Evolutionary conservation across 2,329 filamentous ascomycete genomes (phyloP).

Genomic region (Chaetomium strumarium): DNA sequence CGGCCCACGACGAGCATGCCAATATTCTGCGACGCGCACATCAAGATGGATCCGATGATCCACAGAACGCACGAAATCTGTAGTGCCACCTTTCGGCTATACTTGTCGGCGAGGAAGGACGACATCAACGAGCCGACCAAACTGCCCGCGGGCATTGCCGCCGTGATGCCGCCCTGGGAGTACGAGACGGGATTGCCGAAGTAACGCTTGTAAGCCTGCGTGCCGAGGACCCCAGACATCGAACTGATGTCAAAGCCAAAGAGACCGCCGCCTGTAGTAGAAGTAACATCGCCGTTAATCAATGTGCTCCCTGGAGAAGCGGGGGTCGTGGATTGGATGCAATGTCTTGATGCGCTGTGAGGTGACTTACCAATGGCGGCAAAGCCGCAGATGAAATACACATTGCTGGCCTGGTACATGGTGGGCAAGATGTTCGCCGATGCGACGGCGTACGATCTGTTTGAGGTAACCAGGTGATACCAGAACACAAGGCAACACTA

Average conservation of each 20-base stretch:
- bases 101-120: slow-evolving; percentile 45
- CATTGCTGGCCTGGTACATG: slow-evolving; percentile 43
- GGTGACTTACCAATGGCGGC: slow-evolving; percentile 50
- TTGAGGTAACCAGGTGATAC: not conserved
- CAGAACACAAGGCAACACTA: not conserved
- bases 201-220: slow-evolving; percentile 63
- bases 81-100: slow-evolving; percentile 44
- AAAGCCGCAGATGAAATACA: slow-evolving; percentile 57
- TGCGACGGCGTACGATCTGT: not conserved
- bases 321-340: not conserved
- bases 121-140: slow-evolving; percentile 52
- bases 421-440: slow-evolving; percentile 5
- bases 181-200: slow-evolving; percentile 56
- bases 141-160: slow-evolving; percentile 68
- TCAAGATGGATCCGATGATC: slow-evolving; percentile 48
- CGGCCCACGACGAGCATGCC: slow-evolving; percentile 67
- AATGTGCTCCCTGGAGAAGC: not conserved
- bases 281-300: not conserved
- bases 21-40: slow-evolving; percentile 58
- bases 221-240: slow-evolving; percentile 64
- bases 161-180: slow-evolving; percentile 64
- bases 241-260: slow-evolving; percentile 77
- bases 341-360: not conserved
- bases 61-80: slow-evolving; percentile 47
- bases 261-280: slow-evolving; percentile 52